Evolutionary conservation across 2,329 filamentous ascomycete genomes (phyloP).

Genomic region (Exophiala mesophila): DNA sequence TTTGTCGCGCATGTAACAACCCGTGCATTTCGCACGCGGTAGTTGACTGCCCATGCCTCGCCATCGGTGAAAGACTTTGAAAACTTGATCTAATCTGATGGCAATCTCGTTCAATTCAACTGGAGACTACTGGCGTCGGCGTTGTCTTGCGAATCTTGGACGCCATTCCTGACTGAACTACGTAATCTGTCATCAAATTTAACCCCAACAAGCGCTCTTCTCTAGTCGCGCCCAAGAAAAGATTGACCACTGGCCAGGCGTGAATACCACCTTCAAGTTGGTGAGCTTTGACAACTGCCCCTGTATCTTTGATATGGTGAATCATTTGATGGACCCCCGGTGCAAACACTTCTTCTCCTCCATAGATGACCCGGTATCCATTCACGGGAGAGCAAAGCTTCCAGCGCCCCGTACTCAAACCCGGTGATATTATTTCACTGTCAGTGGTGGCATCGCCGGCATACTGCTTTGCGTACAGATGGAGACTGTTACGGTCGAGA

Average conservation of each 20-base stretch:
- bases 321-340: conserved; percentile 63
- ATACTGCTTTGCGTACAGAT: conserved; percentile 67
- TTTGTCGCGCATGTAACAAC: conserved; percentile 9
- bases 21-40: conserved; percentile 9
- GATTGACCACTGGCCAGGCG: conserved; percentile 71
- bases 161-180: conserved; percentile 21
- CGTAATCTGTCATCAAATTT: conserved; percentile 27
- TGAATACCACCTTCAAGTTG: conserved; percentile 67
- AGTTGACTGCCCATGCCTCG: not conserved
- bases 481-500: conserved; percentile 61
- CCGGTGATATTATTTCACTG: conserved; percentile 60
- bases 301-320: conserved; percentile 50
- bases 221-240: conserved; percentile 50
- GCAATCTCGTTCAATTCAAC: conserved; percentile 9
- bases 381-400: conserved; percentile 57
- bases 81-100: conserved; percentile 62
- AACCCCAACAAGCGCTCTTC: conserved; percentile 46
- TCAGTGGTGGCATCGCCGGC: conserved; percentile 49
- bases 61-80: conserved; percentile 43
- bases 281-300: conserved; percentile 50
- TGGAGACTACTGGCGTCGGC: conserved; percentile 5
- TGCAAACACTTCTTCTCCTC: conserved; percentile 72
- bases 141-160: conserved; percentile 6
- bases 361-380: conserved; percentile 68
- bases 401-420: conserved; percentile 64